Evolutionary conservation across 2,329 filamentous ascomycete species (phyloP).

Genomic region (Lecanicillium sp.): DNA sequence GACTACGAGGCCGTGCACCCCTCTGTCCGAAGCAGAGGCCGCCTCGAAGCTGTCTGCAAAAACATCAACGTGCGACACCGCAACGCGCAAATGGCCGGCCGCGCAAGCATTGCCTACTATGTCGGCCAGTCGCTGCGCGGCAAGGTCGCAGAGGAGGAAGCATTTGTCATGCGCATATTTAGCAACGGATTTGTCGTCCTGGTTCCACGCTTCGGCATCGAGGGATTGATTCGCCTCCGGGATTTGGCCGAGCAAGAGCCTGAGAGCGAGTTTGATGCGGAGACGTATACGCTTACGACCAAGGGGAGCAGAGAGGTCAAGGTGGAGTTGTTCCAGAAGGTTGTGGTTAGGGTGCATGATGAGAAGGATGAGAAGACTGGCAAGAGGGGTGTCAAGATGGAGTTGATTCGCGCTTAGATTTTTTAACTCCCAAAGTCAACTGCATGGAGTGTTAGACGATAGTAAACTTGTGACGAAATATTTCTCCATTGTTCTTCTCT

Average conservation of each 20-base stretch:
- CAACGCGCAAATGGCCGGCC: slow-evolving; percentile 91
- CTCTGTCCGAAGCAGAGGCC: slow-evolving; percentile 69
- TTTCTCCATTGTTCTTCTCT: background rate
- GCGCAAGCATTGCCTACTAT: slow-evolving; percentile 94
- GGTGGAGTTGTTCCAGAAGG: slow-evolving; percentile 86
- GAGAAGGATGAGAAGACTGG: slow-evolving; percentile 93
- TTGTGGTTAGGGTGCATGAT: slow-evolving; percentile 81
- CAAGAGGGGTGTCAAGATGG: slow-evolving; percentile 82
- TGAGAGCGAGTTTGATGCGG: slow-evolving; percentile 74
- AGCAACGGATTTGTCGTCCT: slow-evolving; percentile 96
- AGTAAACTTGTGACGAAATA: background rate
- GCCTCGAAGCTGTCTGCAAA: slow-evolving; percentile 88
- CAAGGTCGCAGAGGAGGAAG: slow-evolving; percentile 69
- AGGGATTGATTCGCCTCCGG: slow-evolving; percentile 77
- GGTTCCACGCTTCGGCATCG: slow-evolving; percentile 90
- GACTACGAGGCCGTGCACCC: slow-evolving; percentile 83
- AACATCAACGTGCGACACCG: slow-evolving; percentile 98
- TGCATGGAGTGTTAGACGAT: no score
- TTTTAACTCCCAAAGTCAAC: slow-evolving; percentile 3
- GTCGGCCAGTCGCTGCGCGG: slow-evolving; percentile 92
- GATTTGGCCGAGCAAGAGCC: slow-evolving; percentile 75
- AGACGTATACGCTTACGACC: slow-evolving; percentile 68
- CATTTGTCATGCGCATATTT: slow-evolving; percentile 95
- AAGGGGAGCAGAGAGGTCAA: slow-evolving; percentile 45
- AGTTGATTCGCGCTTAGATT: slow-evolving; percentile 38